Base-by-base conservation (phyloP, 2,329 filamentous ascomycete genomes). In the Geosmithia flava region DNA sequence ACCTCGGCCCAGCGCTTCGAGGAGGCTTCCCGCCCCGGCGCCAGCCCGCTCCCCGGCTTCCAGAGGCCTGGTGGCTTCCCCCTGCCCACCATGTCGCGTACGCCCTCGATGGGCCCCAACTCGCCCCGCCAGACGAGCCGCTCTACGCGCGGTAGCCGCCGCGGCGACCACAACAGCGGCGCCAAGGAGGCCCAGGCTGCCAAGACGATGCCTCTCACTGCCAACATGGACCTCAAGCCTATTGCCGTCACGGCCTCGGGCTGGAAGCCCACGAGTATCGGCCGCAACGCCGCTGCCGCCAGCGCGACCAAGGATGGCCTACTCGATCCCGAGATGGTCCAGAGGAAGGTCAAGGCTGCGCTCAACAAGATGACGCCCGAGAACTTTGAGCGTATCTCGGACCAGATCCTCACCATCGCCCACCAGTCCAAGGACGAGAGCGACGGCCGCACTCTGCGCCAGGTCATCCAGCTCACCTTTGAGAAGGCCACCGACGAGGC, bases 331-430 rank as follows among this genome's bases (percentile, higher is more conserved):
- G 87, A 91, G 58, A 81, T 93, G 74, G 93, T 98, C 50, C 93
- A 98, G 72, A 84, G 91, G 57, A 98, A 98, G 82, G 93, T 98
- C 64, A 98, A 98, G 82, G 85, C 89, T 54, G 87, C 87, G 52
- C 74, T 98, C 59, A 98, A 98, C 81, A 98, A 98, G 84, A 97
- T 98, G 93, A 97, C 93, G 0, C 93, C 93, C 0, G 93, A 98
- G 70, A 98, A 97, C 63, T 98, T 98, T 59, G 90, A 95, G 63
- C 89, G 84, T 70, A 95, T 98, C 56, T 81, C 93, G 7, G 86
- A 90, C 53, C 89, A 96, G 65, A 95, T 98, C 53, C 77, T 98
- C 29, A 76, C 81, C 48, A 98, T 98, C 63, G 89, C 91, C 27
- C 85, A 81, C 20, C 93, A 98, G 65, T 97, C 91, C 48, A 95